Base-by-base conservation (phyloP, 2,329 filamentous ascomycete species). In the Hypomyces rosellus region DNA sequence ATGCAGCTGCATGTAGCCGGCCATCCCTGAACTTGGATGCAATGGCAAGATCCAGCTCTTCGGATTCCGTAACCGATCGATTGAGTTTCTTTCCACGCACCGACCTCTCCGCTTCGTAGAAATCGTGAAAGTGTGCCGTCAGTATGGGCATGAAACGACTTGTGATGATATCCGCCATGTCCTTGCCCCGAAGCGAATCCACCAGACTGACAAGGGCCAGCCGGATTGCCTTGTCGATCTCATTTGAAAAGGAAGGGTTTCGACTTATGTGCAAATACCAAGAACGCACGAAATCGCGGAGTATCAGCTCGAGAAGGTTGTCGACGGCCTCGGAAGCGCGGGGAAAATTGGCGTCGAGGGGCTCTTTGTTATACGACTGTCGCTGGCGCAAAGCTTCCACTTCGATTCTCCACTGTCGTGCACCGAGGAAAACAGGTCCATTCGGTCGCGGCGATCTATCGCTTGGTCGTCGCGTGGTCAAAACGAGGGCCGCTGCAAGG, bases 21-120 rank as follows among this genome's bases (percentile, higher is more conserved):
- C 92, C 92, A 65, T 95, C 86, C 49, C 80, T 85, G 68, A 93
- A 99, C 69, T 95, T 96, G 38, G 82, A 85, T n/a, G 93, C 93
- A 67, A 99, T 95, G 2, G 93, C 93, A 57, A 95, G 75, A 67
- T 97, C 91, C 60, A 99, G 74, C 75, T 99, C 93, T 64, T 96
- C 92, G 1, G 91, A 95, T 70, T 99, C 93, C 3, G 95, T 97
- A 49, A 99, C 84, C 57, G 86, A 90, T 47, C 89, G 83, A 59
- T 90, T 93, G 50, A 97, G 74, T 67, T 95, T 89, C 65, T 84
- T 87, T 12, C 95, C 95, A 48, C 92, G 81, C 11, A 99, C 88
- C 8, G 83, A 80, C 51, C 86, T 81, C 71, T 99, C 93, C 1
- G 93, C 93, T 57, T 93, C 84, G 66, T 91, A 89, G 60, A 96